These are phyloP conservation scores for Pyronema omphalodes DNA, from an alignment of 495 filamentous ascomycete genomes.

Conservation along the genomic window DNA sequence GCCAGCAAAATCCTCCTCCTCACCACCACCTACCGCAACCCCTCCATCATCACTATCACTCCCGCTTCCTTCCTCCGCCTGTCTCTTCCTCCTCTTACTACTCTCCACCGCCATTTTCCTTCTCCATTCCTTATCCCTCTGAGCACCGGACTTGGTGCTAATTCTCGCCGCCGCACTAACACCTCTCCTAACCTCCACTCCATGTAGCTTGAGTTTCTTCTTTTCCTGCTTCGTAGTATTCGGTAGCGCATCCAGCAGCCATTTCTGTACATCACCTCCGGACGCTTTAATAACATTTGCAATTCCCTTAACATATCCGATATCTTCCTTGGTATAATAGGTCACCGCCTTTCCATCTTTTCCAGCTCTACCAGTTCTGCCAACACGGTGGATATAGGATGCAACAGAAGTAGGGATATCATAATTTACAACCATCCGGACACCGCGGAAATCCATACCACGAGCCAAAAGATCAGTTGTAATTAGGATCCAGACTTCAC, in stretches of 20 bases:
- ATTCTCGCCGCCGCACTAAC: conserved; percentile 39
- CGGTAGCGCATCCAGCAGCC: conserved; percentile 77
- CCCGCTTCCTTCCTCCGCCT: conserved; percentile 25
- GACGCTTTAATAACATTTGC: conserved; percentile 73
- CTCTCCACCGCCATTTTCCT: conserved; percentile 52
- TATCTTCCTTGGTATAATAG: conserved; percentile 86
- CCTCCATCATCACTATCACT: conserved; percentile 22
- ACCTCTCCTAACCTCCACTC: conserved; percentile 51
- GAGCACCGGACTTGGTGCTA: conserved; percentile 82
- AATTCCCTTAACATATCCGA: conserved; percentile 74
- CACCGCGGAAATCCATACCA: conserved; percentile 78
- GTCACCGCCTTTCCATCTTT: conserved; percentile 80
- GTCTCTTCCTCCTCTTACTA: conserved; percentile 43
- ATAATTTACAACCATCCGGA: conserved; percentile 92
- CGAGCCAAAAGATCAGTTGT: conserved; percentile 84
- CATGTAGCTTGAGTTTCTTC: conserved; percentile 61
- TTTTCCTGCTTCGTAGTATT: conserved; percentile 63
- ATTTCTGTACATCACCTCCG: conserved; percentile 47
- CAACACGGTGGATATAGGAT: conserved; percentile 82
- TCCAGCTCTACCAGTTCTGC: conserved; percentile 77
- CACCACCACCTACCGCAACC: conserved; percentile 30
- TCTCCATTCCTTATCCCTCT: conserved; percentile 59
- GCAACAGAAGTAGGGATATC: conserved; percentile 65
- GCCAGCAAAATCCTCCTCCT: conserved; percentile 27
- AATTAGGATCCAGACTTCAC: conserved; percentile 89